Evolutionary conservation across 2,329 filamentous ascomycete genomes (phyloP).

Genomic region (Trichoderma atroviride): DNA sequence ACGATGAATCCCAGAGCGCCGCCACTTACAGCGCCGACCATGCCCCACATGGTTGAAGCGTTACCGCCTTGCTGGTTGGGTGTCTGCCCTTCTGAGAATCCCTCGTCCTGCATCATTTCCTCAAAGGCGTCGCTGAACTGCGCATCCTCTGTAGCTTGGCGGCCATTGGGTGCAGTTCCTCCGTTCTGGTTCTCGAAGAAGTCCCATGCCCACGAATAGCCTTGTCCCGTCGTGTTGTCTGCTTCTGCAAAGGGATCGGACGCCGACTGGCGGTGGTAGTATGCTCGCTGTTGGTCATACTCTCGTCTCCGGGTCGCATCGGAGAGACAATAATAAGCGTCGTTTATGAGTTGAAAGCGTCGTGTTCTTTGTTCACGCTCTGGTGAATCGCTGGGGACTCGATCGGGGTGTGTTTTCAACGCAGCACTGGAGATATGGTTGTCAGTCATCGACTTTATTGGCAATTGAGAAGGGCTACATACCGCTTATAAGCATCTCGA

Average conservation of each 20-base stretch:
- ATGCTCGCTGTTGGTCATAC: slow-evolving; percentile 70
- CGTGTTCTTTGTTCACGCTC: slow-evolving; percentile 81
- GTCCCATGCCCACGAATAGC: slow-evolving; percentile 79
- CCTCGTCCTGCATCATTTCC: slow-evolving; percentile 85
- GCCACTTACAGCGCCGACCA: slow-evolving; percentile 83
- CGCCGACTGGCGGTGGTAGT: slow-evolving; percentile 38
- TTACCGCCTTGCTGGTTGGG: slow-evolving; percentile 44
- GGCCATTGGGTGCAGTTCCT: slow-evolving; percentile 42
- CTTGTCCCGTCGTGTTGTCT: slow-evolving; percentile 47
- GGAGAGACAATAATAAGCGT: slow-evolving; percentile 89
- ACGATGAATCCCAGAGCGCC: slow-evolving; percentile 93
- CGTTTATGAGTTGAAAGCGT: slow-evolving; percentile 88
- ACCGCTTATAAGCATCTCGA: slow-evolving; percentile 93
- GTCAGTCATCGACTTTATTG: not conserved
- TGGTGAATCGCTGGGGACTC: slow-evolving; percentile 79
- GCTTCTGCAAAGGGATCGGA: slow-evolving; percentile 52
- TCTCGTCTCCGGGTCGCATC: slow-evolving; percentile 76
- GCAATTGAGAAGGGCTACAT: slow-evolving; percentile 27
- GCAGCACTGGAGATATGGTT: slow-evolving; percentile 64
- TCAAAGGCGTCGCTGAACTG: slow-evolving; percentile 91
- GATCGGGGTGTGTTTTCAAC: slow-evolving; percentile 90
- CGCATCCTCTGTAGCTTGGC: slow-evolving; percentile 64
- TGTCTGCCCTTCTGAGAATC: slow-evolving; percentile 71
- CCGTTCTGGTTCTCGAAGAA: slow-evolving; percentile 51
- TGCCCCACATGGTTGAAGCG: slow-evolving; percentile 80